Base-by-base conservation (phyloP, 2,329 filamentous ascomycete genomes). In the Colletotrichum melonis region DNA sequence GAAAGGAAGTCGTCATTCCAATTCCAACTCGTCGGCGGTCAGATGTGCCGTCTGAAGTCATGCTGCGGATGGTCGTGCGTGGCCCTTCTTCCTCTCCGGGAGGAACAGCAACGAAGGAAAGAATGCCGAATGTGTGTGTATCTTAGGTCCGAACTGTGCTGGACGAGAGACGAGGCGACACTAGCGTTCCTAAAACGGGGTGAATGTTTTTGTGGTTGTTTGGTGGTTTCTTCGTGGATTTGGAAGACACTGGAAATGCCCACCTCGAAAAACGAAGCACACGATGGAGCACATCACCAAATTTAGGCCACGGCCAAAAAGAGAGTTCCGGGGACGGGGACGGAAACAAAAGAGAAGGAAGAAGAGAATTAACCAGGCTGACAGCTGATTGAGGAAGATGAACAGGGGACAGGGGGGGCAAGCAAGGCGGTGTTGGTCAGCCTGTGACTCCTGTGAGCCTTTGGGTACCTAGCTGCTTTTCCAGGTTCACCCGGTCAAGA, bases 361-460 rank as follows among this genome's bases (percentile, higher is more conserved):
- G n/a, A 30, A 55, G 16, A 54, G 14, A 30, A 55, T 9, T 35
- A 30, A 56, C 49, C 62, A 9, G 62, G 46, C 49, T 55, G 49
- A 28, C 14, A 56, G 49, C 62, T 49, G 35, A 28, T 38, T 11
- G 46, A 35, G 42, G 19, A 1, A 46, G 42, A 46, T 22, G n/a
- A 38, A 49, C 49, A 64, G 49, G 62, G 62, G 62, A 64, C 30
- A n/a, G 62, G 60, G 46, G 46, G 60, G 46, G 30, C n/a, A 1
- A 26, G 62, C 62, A 64, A 54, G 62, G 62, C 62, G 30, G 62
- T 64, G 62, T 63, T 63, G 60, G 60, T n/a, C 42, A 60, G 32
- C 35, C 4, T 12, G 22, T 16, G 58, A 32, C 32, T 35, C 11
- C 26, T 22, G 32, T 32, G 6, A 24, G 8, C 12, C 35, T n/a